Percentiles rank a stretch among this genome's conserved stretches.
phyloP scores from a whole-genome alignment of 441 rosid species.

The Eutrema salsugineum region DNA sequence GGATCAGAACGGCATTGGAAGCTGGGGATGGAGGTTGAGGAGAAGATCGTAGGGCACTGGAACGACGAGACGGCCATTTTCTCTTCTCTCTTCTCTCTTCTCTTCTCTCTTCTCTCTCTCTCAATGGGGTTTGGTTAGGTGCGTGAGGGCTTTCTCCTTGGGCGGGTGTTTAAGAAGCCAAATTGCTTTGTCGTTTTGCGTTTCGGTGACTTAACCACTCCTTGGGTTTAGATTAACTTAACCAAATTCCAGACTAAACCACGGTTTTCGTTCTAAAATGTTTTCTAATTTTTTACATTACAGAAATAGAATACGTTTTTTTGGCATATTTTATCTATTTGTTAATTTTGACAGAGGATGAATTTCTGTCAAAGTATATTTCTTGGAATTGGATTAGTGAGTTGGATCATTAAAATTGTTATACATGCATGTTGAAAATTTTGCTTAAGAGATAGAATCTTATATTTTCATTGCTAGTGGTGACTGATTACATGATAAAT shows the following conservation, averaged over 20 bases:
- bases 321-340: neutral
- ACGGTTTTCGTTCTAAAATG: neutral
- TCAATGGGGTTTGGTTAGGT: constrained; percentile 11
- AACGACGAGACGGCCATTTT: constrained; percentile 62
- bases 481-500: neutral
- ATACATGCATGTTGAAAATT: neutral
- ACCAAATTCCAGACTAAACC: constrained; percentile 5
- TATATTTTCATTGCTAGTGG: neutral
- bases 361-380: neutral
- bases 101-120: neutral
- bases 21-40: constrained; percentile 32
- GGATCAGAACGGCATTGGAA: constrained; percentile 90
- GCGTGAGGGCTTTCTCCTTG: constrained; percentile 17
- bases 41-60: constrained; percentile 32
- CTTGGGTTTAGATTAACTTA: constrained; percentile 23
- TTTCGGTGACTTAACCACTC: constrained; percentile 6
- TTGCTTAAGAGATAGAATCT: neutral
- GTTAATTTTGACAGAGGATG: neutral
- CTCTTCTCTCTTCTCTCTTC: neutral
- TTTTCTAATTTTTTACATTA: neutral
- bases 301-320: neutral
- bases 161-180: constrained; percentile 21
- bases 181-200: constrained; percentile 27
- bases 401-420: neutral
- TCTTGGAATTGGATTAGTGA: neutral